These are phyloP conservation scores for Barnettozyma sp. DNA, from an alignment of 805 yeast genomes.

Conservation along the genomic window DNA sequence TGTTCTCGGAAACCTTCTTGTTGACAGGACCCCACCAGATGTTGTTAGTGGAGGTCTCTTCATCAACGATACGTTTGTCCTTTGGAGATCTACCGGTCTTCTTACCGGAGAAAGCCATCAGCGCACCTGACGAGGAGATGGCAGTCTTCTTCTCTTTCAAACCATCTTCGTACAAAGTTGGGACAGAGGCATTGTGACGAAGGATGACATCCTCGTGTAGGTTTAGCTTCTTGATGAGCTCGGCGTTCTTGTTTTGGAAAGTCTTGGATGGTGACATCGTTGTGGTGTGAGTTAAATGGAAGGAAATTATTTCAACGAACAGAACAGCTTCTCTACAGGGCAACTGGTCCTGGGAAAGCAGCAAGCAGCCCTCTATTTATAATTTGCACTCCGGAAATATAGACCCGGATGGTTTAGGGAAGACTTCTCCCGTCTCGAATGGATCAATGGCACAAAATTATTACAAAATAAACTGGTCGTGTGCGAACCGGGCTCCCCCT, in stretches of 20 bases:
- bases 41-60: slow-evolving; percentile 71
- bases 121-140: slow-evolving; percentile 87
- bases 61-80: slow-evolving; percentile 97
- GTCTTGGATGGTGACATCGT: slow-evolving; percentile 25
- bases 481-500: no score
- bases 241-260: slow-evolving; percentile 16
- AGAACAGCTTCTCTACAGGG: no score
- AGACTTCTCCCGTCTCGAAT: background rate
- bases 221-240: slow-evolving; percentile 30
- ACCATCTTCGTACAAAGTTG: slow-evolving; percentile 92
- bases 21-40: slow-evolving; percentile 99
- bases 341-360: no score
- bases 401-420: slow-evolving; percentile 11
- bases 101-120: slow-evolving; percentile 90
- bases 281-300: slow-evolving; percentile 4
- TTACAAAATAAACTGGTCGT: no score
- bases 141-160: slow-evolving; percentile 85
- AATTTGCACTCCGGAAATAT: slow-evolving; percentile 1
- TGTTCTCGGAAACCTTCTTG: slow-evolving; percentile 86
- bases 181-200: slow-evolving; percentile 90
- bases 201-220: slow-evolving; percentile 57
- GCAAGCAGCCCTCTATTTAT: slow-evolving; percentile 7
- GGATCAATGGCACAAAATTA: slow-evolving; percentile 5
- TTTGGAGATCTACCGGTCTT: slow-evolving; percentile 98
- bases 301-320: slow-evolving; percentile 2